phyloP scores from a whole-genome alignment of 306 rosid genomes.

The Alnus glutinosa region DNA sequence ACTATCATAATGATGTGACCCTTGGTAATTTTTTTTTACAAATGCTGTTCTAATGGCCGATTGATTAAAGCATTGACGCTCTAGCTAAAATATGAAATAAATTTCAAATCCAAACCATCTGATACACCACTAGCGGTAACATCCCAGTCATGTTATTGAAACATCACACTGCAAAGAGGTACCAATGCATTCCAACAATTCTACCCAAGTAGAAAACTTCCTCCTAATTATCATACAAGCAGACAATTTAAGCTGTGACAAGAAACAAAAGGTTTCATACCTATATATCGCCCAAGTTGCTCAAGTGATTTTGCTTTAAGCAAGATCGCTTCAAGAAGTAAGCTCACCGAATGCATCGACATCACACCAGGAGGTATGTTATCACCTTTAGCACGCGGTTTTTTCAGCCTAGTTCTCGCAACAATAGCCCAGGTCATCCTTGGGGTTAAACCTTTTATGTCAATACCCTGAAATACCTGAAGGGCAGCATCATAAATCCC shows the following conservation, averaged over 20 bases:
- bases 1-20: too few relatives aligned
- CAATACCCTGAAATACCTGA: conserved; percentile 92
- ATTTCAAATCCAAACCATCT: conserved; percentile 4
- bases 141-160: conserved; percentile 17
- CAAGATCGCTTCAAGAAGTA: conserved; percentile 85
- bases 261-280: conserved; percentile 39
- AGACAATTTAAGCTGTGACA: not conserved
- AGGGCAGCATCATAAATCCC: conserved; percentile 89
- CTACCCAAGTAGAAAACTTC: not conserved
- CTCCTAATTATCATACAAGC: not conserved
- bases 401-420: conserved; percentile 58
- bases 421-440: conserved; percentile 76
- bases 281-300: conserved; percentile 62
- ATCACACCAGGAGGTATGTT: conserved; percentile 50
- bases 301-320: conserved; percentile 88
- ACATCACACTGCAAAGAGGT: conserved; percentile 12
- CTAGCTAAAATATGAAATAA: conserved; percentile 5
- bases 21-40: not conserved
- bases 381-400: conserved; percentile 53
- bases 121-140: not conserved
- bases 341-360: conserved; percentile 96
- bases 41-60: too few relatives aligned
- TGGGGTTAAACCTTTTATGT: conserved; percentile 56
- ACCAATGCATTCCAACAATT: not conserved
- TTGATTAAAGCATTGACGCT: conserved; percentile 8